Evolutionary conservation across 1,284 basidiomycete genomes (phyloP).

Genomic region (Taiwanofungus camphoratus): DNA sequence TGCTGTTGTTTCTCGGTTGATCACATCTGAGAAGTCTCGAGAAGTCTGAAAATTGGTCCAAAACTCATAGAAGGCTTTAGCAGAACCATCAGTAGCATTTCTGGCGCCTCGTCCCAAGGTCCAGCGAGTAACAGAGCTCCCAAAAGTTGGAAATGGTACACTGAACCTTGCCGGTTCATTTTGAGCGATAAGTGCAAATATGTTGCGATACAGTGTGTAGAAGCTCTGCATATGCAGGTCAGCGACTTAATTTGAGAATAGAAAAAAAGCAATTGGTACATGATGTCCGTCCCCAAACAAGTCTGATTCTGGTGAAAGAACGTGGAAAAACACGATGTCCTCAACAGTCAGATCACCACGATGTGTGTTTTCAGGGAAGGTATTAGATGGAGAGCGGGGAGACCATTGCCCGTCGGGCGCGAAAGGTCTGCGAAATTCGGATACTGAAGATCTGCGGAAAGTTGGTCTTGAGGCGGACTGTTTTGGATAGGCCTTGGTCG

Average conservation of each 20-base stretch:
- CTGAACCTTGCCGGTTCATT: constrained; percentile 54
- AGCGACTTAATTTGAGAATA: not conserved
- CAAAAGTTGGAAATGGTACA: constrained; percentile 74
- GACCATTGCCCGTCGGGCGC: no score
- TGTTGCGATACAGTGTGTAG: constrained; percentile 76
- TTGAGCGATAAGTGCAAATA: constrained; percentile 73
- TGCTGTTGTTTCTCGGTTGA: not conserved
- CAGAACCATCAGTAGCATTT: constrained; percentile 31
- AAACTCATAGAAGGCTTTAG: constrained; percentile 70
- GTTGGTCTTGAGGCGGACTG: constrained; percentile 69
- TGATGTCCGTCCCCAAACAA: constrained; percentile 7
- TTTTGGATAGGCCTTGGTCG: not conserved
- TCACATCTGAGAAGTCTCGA: constrained; percentile 57
- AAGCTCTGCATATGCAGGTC: constrained; percentile 54
- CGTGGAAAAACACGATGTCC: constrained; percentile 71
- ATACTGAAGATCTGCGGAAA: constrained; percentile 85
- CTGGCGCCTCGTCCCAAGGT: constrained; percentile 25
- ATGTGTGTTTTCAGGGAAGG: not conserved
- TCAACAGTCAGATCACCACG: constrained; percentile 70
- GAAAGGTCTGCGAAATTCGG: no score
- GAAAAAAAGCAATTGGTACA: not conserved
- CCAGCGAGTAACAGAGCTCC: constrained; percentile 67
- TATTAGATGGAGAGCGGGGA: no score
- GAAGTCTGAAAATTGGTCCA: constrained; percentile 80
- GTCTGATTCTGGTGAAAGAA: not conserved